phyloP scores from a whole-genome alignment of 2,329 filamentous ascomycete species.

The Apiospora kogelbergensis region DNA sequence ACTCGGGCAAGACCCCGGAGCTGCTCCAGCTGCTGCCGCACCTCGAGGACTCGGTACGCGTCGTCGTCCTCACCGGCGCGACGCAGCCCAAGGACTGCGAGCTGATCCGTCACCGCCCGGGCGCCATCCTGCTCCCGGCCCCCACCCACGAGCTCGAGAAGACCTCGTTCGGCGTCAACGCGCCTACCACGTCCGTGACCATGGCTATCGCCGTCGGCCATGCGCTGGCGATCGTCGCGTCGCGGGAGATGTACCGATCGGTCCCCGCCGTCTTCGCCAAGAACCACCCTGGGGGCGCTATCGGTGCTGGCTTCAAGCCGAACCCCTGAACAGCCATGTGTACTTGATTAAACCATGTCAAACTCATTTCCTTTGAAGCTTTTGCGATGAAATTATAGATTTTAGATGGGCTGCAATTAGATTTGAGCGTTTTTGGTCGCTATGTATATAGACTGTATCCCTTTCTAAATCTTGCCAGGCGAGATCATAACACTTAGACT shows the following conservation, averaged over 20 bases:
- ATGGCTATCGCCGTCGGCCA: slow-evolving; percentile 86
- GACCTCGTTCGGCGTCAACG: slow-evolving; percentile 77
- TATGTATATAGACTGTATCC: neutral
- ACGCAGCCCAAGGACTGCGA: slow-evolving; percentile 67
- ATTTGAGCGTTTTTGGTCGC: neutral
- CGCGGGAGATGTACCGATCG: slow-evolving; percentile 67
- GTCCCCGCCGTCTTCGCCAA: slow-evolving; percentile 63
- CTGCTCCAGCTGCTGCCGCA: slow-evolving; percentile 76
- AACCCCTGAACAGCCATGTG: neutral
- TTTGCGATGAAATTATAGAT: neutral
- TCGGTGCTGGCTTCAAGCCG: slow-evolving; percentile 58
- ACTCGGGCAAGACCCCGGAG: slow-evolving; percentile 85
- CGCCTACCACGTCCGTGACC: slow-evolving; percentile 89
- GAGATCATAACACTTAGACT: neutral
- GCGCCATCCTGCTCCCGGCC: slow-evolving; percentile 76
- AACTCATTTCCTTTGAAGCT: neutral
- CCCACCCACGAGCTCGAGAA: slow-evolving; percentile 83
- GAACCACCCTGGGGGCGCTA: slow-evolving; percentile 73
- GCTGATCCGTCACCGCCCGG: slow-evolving; percentile 60
- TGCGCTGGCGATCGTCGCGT: slow-evolving; percentile 77
- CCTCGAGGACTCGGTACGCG: slow-evolving; percentile 63
- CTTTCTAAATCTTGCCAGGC: neutral
- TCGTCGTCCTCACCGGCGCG: slow-evolving; percentile 79
- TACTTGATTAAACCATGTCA: neutral
- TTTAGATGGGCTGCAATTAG: neutral